Evolutionary conservation across 2,329 filamentous ascomycete genomes (phyloP).

Genomic region (Aspergillus costaricaensis): DNA sequence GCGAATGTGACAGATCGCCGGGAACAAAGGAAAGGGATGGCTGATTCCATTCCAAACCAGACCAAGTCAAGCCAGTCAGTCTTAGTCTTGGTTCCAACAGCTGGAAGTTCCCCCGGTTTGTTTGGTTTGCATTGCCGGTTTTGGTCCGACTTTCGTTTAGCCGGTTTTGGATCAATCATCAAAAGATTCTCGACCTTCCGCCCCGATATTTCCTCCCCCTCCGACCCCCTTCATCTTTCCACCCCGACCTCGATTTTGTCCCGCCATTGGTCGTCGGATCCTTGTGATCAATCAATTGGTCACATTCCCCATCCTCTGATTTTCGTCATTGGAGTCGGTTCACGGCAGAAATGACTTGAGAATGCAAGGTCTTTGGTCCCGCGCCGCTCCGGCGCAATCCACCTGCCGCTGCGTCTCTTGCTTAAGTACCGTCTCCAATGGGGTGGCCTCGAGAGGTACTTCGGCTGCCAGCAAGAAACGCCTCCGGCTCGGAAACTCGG

Average conservation of each 20-base stretch:
- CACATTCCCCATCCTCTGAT: neutral
- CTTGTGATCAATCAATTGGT: slow-evolving; percentile 20
- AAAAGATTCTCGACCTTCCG: slow-evolving; percentile 6
- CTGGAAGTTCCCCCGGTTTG: slow-evolving; percentile 42
- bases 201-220: slow-evolving; percentile 8
- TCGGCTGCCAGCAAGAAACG: slow-evolving; percentile 41
- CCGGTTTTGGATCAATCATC: neutral
- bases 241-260: slow-evolving; percentile 3
- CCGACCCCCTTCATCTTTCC: slow-evolving; percentile 4
- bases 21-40: neutral
- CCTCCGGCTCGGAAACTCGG: slow-evolving; percentile 45
- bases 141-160: slow-evolving; percentile 20
- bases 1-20: slow-evolving; percentile 6
- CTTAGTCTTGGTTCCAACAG: no score
- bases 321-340: neutral
- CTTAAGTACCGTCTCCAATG: slow-evolving; percentile 38
- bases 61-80: no score
- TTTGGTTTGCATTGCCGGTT: slow-evolving; percentile 38
- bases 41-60: neutral
- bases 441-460: slow-evolving; percentile 37
- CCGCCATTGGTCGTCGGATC: slow-evolving; percentile 17
- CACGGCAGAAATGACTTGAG: slow-evolving; percentile 35
- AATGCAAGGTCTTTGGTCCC: slow-evolving; percentile 50
- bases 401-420: slow-evolving; percentile 47
- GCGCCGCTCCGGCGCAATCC: slow-evolving; percentile 40